A percentile compares a stretch with the other conserved stretches of the same genome.
These are phyloP conservation scores for Xylaria flabelliformis DNA, from an alignment of 495 filamentous ascomycete genomes.

Conservation along the genomic window DNA sequence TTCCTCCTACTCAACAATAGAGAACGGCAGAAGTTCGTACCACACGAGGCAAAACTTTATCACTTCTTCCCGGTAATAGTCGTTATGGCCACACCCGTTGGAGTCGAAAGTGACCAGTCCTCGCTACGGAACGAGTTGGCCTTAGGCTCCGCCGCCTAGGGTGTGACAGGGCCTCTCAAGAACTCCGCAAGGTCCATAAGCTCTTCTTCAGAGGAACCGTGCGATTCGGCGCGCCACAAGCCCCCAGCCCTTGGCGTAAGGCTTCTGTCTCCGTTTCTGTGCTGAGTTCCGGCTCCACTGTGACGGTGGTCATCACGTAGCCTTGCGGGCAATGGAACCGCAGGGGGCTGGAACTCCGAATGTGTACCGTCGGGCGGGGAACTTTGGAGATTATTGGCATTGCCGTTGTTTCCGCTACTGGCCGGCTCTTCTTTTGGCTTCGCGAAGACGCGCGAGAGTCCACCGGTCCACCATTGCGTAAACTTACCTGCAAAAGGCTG, in stretches of 20 bases:
- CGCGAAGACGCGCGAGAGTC: neutral
- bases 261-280: neutral
- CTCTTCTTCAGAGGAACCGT: neutral
- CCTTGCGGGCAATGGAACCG: neutral
- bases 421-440: neutral
- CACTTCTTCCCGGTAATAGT: neutral
- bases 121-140: neutral
- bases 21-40: neutral
- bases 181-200: neutral
- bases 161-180: neutral
- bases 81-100: neutral
- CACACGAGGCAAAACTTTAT: neutral
- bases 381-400: neutral
- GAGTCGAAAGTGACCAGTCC: neutral
- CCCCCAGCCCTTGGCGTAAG: neutral
- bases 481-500: neutral
- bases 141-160: neutral
- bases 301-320: neutral
- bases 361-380: neutral
- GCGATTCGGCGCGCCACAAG: neutral
- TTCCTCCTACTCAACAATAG: too few species aligned
- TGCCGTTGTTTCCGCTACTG: neutral
- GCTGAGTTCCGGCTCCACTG: neutral
- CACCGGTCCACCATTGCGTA: neutral
- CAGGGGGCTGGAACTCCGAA: neutral